A percentile compares a stretch with the other conserved stretches of the same genome.
Evolutionary conservation across 2,329 filamentous ascomycete species (phyloP).

Genomic region (Davidsoniella neocaledoniae): DNA sequence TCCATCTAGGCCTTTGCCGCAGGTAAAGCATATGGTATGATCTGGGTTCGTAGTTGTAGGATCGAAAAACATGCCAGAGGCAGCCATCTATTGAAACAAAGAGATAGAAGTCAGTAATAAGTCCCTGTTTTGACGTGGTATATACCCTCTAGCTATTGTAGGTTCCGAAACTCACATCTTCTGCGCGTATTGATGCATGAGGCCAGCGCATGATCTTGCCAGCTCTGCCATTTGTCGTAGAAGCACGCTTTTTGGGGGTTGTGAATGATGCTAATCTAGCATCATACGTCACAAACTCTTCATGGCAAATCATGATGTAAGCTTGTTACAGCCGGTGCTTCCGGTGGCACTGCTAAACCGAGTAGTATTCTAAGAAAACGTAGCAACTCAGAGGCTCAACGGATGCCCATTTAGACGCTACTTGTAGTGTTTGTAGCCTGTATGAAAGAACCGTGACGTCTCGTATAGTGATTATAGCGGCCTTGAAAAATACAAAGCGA

Average conservation of each 20-base stretch:
- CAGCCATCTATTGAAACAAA: constrained; percentile 48
- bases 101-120: neutral
- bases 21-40: constrained; percentile 82
- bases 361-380: no score
- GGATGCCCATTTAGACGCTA: neutral
- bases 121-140: neutral
- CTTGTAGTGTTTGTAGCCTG: neutral
- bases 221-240: constrained; percentile 36
- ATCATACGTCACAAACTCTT: constrained; percentile 47
- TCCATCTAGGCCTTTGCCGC: constrained; percentile 66
- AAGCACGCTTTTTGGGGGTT: constrained; percentile 51
- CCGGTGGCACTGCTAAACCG: no score
- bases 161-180: constrained; percentile 17
- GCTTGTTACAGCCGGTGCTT: neutral
- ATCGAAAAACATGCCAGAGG: constrained; percentile 79
- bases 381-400: no score
- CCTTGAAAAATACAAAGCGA: no score
- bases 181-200: constrained; percentile 31
- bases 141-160: neutral
- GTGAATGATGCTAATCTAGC: constrained; percentile 69
- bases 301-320: constrained; percentile 13
- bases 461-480: no score
- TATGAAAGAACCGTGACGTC: no score
- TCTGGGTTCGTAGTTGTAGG: constrained; percentile 61
- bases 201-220: constrained; percentile 57